Conservation (phyloP, 768 basidiomycete genomes). For the Boletellus emodensis region DNA sequence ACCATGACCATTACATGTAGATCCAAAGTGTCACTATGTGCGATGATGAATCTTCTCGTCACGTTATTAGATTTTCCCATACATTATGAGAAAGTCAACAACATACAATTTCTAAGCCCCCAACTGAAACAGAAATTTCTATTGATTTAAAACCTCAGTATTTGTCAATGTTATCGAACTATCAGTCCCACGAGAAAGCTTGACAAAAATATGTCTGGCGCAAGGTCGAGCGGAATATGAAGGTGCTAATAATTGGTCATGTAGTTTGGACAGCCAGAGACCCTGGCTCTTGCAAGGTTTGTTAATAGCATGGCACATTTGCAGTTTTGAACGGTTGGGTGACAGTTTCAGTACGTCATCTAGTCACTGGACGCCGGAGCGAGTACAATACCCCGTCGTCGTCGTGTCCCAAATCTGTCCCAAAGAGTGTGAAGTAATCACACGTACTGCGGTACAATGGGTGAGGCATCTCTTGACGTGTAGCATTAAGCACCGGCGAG, state of each 20-base stretch:
- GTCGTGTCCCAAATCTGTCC: slow-evolving; percentile 12
- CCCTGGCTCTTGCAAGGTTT: slow-evolving; percentile 13
- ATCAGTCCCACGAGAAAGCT: slow-evolving; percentile 12
- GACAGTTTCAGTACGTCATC: not conserved
- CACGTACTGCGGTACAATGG: slow-evolving; percentile 16
- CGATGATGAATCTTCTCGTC: not conserved
- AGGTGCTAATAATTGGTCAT: slow-evolving; percentile 6
- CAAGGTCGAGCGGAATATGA: slow-evolving; percentile 13
- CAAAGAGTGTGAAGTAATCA: slow-evolving; percentile 15
- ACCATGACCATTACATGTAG: not conserved
- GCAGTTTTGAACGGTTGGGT: slow-evolving; percentile 11
- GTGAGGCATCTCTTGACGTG: slow-evolving; percentile 21
- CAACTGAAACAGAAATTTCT: slow-evolving; percentile 6
- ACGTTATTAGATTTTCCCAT: no score
- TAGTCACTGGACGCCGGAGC: not conserved
- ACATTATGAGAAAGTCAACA: no score
- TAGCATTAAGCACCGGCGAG: slow-evolving; percentile 7
- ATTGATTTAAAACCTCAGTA: not conserved
- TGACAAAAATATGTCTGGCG: no score
- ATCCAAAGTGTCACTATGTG: not conserved
- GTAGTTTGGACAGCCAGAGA: slow-evolving; percentile 6
- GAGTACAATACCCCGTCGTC: slow-evolving; percentile 21
- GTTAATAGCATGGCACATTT: slow-evolving; percentile 19
- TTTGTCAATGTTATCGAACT: no score
- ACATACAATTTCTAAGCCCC: not conserved